Conservation (phyloP, 495 filamentous ascomycete genomes). For the Schizothecium vesticola region DNA sequence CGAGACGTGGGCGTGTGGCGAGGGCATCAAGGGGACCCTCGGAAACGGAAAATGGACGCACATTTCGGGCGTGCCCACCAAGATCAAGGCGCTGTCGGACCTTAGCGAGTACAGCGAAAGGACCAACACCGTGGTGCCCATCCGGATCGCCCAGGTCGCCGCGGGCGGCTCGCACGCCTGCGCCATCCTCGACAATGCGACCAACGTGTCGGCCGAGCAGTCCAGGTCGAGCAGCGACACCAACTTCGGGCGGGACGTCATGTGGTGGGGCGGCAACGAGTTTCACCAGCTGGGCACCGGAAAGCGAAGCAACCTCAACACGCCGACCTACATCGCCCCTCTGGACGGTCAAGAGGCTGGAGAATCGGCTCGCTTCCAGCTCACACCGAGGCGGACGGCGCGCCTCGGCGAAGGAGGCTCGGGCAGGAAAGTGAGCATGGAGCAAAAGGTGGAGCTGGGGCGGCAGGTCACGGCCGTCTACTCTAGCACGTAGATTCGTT, state of each 20-base stretch:
- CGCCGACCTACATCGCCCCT: slow-evolving; percentile 73
- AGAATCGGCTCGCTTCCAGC: slow-evolving; percentile 71
- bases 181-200: slow-evolving; percentile 75
- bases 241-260: slow-evolving; percentile 76
- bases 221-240: slow-evolving; percentile 55
- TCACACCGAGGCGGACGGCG: slow-evolving; percentile 71
- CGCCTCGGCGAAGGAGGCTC: slow-evolving; percentile 56
- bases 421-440: slow-evolving; percentile 63
- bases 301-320: slow-evolving; percentile 69
- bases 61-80: slow-evolving; percentile 67
- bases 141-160: slow-evolving; percentile 63
- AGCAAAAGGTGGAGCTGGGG: slow-evolving; percentile 88
- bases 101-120: slow-evolving; percentile 82
- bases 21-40: slow-evolving; percentile 75
- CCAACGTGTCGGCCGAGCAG: slow-evolving; percentile 50
- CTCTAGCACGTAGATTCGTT: slow-evolving; percentile 26
- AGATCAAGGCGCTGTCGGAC: slow-evolving; percentile 76
- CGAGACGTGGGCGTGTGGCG: slow-evolving; percentile 81
- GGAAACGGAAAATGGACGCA: slow-evolving; percentile 91
- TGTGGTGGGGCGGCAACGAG: slow-evolving; percentile 96
- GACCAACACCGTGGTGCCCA: slow-evolving; percentile 61
- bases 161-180: slow-evolving; percentile 74
- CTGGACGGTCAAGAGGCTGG: slow-evolving; percentile 52
- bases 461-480: slow-evolving; percentile 80
- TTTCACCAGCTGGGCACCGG: slow-evolving; percentile 88